Conservation (phyloP, 2,329 filamentous ascomycete species). For the Thermoascus crustaceus region DNA sequence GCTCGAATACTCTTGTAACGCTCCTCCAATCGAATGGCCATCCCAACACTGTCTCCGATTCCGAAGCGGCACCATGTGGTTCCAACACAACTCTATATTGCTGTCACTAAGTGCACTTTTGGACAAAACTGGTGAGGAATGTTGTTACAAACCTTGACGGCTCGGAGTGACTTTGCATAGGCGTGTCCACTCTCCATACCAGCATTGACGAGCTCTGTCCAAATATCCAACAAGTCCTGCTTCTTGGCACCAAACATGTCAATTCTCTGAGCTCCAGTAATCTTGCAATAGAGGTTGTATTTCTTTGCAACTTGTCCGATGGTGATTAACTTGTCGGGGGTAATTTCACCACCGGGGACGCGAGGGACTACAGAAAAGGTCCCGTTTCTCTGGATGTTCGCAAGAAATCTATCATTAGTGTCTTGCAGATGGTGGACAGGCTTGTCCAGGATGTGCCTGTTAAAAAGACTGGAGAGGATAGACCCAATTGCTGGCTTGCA, state of each 20-base stretch:
- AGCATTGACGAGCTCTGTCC: conserved; percentile 69
- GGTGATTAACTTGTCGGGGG: conserved; percentile 71
- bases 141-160: conserved; percentile 57
- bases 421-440: conserved; percentile 70
- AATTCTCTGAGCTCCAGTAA: conserved; percentile 84
- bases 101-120: background rate
- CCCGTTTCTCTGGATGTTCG: conserved; percentile 84
- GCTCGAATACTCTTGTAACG: conserved; percentile 85
- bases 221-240: conserved; percentile 74
- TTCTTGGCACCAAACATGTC: conserved; percentile 90
- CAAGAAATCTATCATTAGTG: conserved; percentile 81
- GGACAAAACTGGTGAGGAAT: background rate
- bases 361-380: conserved; percentile 84
- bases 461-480: conserved; percentile 75
- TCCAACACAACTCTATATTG: conserved; percentile 66
- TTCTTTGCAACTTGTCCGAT: conserved; percentile 80
- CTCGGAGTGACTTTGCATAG: conserved; percentile 80
- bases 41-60: conserved; percentile 81
- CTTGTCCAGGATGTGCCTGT: conserved; percentile 69
- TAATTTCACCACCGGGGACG: conserved; percentile 78
- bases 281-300: conserved; percentile 80
- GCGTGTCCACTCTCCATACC: conserved; percentile 88
- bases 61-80: conserved; percentile 88
- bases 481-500: conserved; percentile 78
- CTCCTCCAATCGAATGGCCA: conserved; percentile 81